Conservation (phyloP, 345 rosid genomes). For the Salix purpurea region DNA sequence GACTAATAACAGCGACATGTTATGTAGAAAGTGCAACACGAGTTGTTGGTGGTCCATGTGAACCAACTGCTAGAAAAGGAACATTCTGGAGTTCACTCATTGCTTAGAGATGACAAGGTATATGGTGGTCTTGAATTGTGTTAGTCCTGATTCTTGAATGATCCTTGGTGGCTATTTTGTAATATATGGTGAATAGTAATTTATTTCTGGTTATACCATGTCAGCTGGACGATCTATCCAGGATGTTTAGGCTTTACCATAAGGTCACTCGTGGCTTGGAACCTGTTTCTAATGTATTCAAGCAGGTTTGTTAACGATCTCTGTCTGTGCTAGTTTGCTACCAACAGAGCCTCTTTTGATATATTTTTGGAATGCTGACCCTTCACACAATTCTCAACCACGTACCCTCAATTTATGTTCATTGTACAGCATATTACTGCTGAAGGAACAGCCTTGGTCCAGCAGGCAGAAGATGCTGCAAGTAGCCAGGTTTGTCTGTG, state of each 20-base stretch:
- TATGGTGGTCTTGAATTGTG: neutral
- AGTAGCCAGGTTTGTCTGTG: constrained; percentile 52
- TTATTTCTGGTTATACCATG: neutral
- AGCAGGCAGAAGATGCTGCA: constrained; percentile 91
- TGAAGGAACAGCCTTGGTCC: constrained; percentile 80
- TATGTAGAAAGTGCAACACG: constrained; percentile 84
- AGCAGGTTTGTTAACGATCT: constrained; percentile 55
- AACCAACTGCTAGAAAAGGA: constrained; percentile 79
- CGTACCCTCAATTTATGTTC: neutral
- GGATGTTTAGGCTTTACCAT: constrained; percentile 89
- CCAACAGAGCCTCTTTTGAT: neutral
- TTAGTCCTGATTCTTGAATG: neutral
- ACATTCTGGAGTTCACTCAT: constrained; percentile 80
- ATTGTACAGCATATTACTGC: constrained; percentile 74
- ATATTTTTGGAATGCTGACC: neutral
- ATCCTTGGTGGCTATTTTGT: neutral
- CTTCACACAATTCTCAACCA: neutral
- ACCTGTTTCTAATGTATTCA: constrained; percentile 74
- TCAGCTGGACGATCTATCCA: constrained; percentile 88
- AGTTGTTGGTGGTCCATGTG: constrained; percentile 62
- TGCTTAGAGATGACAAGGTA: constrained; percentile 94
- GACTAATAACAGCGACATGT: neutral
- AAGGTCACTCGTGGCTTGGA: constrained; percentile 73
- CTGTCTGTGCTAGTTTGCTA: constrained; percentile 14
- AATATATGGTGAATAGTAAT: neutral